Evolutionary conservation across 1,284 basidiomycete species (phyloP), one percentile per base, ranked within the genome.

Genomic region (Fomes fomentarius): DNA sequence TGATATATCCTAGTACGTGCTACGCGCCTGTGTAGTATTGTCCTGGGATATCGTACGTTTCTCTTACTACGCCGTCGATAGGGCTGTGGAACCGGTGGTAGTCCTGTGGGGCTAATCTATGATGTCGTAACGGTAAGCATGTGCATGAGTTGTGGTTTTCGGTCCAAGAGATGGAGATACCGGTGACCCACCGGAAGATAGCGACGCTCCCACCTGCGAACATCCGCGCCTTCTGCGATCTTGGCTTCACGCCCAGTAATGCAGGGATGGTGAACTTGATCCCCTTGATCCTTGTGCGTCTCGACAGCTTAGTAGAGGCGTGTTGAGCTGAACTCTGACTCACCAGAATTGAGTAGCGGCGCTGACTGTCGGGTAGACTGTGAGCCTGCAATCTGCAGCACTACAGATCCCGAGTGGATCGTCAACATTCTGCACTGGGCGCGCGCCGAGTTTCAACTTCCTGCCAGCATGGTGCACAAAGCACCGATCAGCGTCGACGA

Each of bases 21-120:
- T 9, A 57, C 73, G 50, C 21, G 81, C 80, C 81, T 0, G 83
- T 85, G 58, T 81, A 85, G 60, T 83, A 84, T 55, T 84, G 75
- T 3, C 84, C 83, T 0, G 76, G 71, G 4, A 89, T 74, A 51
- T 81, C 73, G 3, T 71, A 76, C 3, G 79, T 69, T n/a, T 78
- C 75, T 17, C 75, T 76, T 2, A 84, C 62, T 22, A 73, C 77
- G 19, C 81, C 89, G 50, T 88, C 84, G 24, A 88, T 76, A 1
- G 91, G 92, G 25, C 82, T 83, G 64, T 94, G 93, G 78, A 92
- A 94, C 21, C 92, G 83, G 66, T 94, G 92, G 63, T 94, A 94
- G 67, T 94, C 93, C 33, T 87, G 83, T 0, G 91, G 92, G 0
- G 91, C 90, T 15, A 93, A 79, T 19, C 89, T 80, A 40, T 15